These are phyloP conservation scores for Phoenix dactylifera DNA, from an alignment of 176 grass and related monocot genomes.

Conservation along the genomic window DNA sequence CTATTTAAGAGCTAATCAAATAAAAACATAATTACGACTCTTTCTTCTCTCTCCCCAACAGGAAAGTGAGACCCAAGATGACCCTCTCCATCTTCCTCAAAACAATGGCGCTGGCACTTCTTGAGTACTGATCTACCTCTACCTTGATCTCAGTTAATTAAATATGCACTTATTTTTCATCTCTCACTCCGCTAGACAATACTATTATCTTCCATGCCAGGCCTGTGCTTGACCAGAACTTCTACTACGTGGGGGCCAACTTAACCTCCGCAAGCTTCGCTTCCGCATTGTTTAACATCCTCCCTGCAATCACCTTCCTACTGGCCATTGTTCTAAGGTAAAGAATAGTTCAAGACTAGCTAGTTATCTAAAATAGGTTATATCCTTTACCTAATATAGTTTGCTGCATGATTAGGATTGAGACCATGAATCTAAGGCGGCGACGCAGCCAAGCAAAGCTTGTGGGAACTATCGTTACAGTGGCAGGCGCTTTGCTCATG, in stretches of 20 bases:
- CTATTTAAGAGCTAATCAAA: too few relatives aligned
- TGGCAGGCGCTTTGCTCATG: slow-evolving; percentile 86
- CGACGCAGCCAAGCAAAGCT: slow-evolving; percentile 83
- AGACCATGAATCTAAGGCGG: slow-evolving; percentile 53
- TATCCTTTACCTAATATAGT: too few relatives aligned
- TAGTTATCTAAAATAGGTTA: too few relatives aligned
- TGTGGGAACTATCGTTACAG: slow-evolving; percentile 42
- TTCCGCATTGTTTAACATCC: slow-evolving; percentile 63
- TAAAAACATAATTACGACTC: too few relatives aligned
- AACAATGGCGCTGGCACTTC: too few relatives aligned
- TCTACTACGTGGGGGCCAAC: slow-evolving; percentile 64
- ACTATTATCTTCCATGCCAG: slow-evolving; percentile 19
- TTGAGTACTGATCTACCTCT: too few relatives aligned
- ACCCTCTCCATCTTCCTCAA: too few relatives aligned
- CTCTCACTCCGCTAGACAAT: too few relatives aligned
- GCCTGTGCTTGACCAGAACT: slow-evolving; percentile 82
- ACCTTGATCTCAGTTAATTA: too few relatives aligned
- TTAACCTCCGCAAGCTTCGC: slow-evolving; percentile 66
- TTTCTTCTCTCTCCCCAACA: too few relatives aligned
- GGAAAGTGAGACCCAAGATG: too few relatives aligned
- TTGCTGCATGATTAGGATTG: slow-evolving; percentile 25
- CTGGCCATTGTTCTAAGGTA: slow-evolving; percentile 50
- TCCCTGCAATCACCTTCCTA: slow-evolving; percentile 75
- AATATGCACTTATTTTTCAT: too few relatives aligned
- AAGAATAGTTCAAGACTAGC: not conserved